Evolutionary conservation across 2,329 filamentous ascomycete genomes (phyloP), one percentile per base, ranked within the genome.

Genomic region (Fusarium torreyae): DNA sequence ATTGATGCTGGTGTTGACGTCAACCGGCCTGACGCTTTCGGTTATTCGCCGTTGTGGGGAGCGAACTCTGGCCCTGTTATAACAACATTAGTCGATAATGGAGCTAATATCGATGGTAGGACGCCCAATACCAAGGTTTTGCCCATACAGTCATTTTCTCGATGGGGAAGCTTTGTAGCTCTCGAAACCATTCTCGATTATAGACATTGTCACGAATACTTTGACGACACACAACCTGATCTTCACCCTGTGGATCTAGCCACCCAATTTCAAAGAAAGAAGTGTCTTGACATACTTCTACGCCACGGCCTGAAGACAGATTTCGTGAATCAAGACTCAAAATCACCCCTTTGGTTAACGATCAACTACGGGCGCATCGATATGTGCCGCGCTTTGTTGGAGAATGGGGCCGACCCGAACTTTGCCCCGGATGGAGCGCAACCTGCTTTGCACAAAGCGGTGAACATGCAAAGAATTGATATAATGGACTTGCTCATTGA

Each of bases 291-390:
- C 3, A 7, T 54, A 15, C 40, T 54, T 7, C n/a, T 54, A 14
- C 10, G 17, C 0, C 20, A 54, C 0, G 51, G 40, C 8, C 14
- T 54, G 7, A 28, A 5, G 2, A 20, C 51, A 1, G 20, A 54
- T 4, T 1, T 22, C 5, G 5, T 3, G 7, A 28, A 1, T 36
- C 17, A 38, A 17, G 0, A 0, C 8, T 0, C 26, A 26, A 13
- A 1, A 3, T 18, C n/a, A 4, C 10, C 43, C 7, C 10, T 45
- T 7, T 31, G 43, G 26, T 5, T 10, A 2, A 4, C 40, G 4
- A 46, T 54, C 10, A 3, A 28, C 4, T 1, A 1, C 2, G 10
- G 0, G 4, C 24, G 31, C 8, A 26, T 54, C 6, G 51, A 54
- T 14, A 1, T 54, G 1, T 54, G 40, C 22, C 18, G 44, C 13